Conservation (phyloP, 345 rosid genomes). For the Sapria himalayana region DNA sequence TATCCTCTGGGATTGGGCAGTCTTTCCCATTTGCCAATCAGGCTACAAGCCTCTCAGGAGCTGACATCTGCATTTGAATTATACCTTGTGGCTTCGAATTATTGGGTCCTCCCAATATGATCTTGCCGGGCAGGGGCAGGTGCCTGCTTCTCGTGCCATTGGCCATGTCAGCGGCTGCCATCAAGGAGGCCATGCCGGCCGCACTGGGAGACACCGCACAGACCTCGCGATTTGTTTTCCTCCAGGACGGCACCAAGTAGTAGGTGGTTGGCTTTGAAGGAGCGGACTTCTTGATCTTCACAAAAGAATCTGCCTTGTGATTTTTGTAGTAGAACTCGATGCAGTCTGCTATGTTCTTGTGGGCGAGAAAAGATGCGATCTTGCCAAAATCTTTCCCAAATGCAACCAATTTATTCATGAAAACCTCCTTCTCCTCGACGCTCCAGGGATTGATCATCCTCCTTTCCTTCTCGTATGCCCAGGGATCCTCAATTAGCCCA, state of each 20-base stretch:
- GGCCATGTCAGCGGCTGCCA: constrained; percentile 61
- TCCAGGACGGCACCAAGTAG: constrained; percentile 41
- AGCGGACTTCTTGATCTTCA: constrained; percentile 56
- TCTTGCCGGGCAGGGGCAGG: constrained; percentile 21
- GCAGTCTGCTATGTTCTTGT: constrained; percentile 90
- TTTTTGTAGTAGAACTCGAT: constrained; percentile 92
- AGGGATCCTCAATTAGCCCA: constrained; percentile 85
- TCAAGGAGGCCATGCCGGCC: constrained; percentile 53
- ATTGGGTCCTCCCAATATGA: constrained; percentile 19
- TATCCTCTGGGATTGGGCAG: no score
- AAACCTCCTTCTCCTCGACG: constrained; percentile 50
- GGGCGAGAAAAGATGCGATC: constrained; percentile 69
- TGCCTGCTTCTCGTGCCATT: constrained; percentile 16
- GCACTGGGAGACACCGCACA: constrained; percentile 60
- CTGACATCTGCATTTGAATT: no score
- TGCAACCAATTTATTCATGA: constrained; percentile 46
- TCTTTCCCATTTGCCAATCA: no score
- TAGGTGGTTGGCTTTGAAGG: constrained; percentile 31
- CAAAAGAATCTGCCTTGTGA: constrained; percentile 82
- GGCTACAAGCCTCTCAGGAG: no score
- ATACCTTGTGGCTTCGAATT: constrained; percentile 26
- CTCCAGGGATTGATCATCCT: constrained; percentile 80
- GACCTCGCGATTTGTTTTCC: constrained; percentile 48
- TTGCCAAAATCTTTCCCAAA: constrained; percentile 74
- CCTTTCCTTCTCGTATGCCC: constrained; percentile 72